phyloP scores from a whole-genome alignment of 2,329 filamentous ascomycete species.

The Aspergillus japonicus region DNA sequence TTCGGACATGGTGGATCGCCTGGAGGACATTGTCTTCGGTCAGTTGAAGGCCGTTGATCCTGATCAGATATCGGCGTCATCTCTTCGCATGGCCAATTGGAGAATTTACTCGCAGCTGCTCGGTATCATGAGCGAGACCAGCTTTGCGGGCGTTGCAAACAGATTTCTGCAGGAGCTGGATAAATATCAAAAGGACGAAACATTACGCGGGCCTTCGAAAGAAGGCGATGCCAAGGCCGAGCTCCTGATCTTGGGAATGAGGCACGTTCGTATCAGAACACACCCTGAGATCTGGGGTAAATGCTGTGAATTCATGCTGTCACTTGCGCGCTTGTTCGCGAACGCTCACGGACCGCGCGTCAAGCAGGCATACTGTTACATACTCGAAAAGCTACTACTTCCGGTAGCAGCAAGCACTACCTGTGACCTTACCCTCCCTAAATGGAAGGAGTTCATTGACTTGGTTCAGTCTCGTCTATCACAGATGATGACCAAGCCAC shows the following conservation, averaged over 20 bases:
- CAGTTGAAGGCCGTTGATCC: conserved; percentile 87
- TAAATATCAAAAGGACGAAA: conserved; percentile 71
- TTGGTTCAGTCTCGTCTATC: conserved; percentile 74
- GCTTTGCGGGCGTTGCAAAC: conserved; percentile 79
- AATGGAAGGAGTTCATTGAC: conserved; percentile 83
- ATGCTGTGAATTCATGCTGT: conserved; percentile 84
- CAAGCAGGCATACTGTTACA: conserved; percentile 92
- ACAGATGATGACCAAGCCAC: conserved; percentile 85
- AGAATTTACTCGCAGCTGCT: conserved; percentile 88
- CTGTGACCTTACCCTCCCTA: conserved; percentile 73
- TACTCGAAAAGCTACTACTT: conserved; percentile 80
- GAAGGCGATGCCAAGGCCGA: conserved; percentile 80
- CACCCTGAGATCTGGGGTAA: conserved; percentile 75
- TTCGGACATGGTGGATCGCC: conserved; percentile 85
- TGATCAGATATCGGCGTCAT: conserved; percentile 68
- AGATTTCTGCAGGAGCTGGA: conserved; percentile 82
- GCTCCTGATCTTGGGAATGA: conserved; percentile 86
- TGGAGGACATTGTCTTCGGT: conserved; percentile 95
- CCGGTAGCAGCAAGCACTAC: conserved; percentile 80
- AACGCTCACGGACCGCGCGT: conserved; percentile 83
- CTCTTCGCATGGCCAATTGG: conserved; percentile 91
- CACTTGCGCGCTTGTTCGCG: conserved; percentile 77
- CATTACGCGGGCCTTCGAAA: conserved; percentile 44
- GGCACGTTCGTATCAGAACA: conserved; percentile 75
- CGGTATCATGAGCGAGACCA: conserved; percentile 93